A percentile compares a stretch with the other conserved stretches of the same genome.
Conservation (phyloP, 176 grass and related monocot genomes). For the Avena insularis region DNA sequence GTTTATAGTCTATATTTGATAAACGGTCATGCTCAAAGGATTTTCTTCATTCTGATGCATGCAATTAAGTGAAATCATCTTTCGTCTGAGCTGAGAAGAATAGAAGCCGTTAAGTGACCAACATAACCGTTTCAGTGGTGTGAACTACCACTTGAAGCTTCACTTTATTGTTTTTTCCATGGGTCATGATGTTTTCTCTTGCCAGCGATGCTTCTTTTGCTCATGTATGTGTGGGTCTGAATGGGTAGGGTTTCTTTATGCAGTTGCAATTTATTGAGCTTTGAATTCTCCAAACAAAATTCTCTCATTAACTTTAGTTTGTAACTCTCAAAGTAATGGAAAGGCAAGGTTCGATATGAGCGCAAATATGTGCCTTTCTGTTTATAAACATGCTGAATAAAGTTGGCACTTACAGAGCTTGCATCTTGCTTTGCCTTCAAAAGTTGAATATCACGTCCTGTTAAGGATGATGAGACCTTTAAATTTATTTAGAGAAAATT, state of each 20-base stretch:
- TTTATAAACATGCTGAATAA: conserved; percentile 22
- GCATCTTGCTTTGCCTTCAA: conserved; percentile 12
- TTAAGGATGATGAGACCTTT: conserved; percentile 21
- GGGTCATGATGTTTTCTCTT: conserved; percentile 20
- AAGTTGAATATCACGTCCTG: background rate
- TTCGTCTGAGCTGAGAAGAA: background rate
- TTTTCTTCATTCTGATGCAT: conserved; percentile 20
- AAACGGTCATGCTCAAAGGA: background rate
- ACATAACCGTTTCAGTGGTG: conserved; percentile 11
- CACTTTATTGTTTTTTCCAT: background rate
- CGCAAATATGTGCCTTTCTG: conserved; percentile 10
- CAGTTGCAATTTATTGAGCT: conserved; percentile 18
- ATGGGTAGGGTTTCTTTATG: background rate
- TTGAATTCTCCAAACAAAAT: background rate
- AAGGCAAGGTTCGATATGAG: background rate
- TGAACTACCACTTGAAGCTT: conserved; percentile 27
- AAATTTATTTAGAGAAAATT: background rate
- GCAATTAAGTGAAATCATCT: background rate
- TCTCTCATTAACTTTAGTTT: background rate
- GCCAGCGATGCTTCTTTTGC: background rate
- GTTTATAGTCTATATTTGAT: conserved; percentile 8
- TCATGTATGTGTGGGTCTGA: background rate
- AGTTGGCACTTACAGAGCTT: background rate
- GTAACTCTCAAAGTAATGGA: background rate
- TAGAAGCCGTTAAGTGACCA: background rate